Percentiles rank a stretch among this genome's conserved stretches.
Evolutionary conservation across 768 basidiomycete genomes (phyloP).

Genomic region (Kwoniella newhampshirensis): DNA sequence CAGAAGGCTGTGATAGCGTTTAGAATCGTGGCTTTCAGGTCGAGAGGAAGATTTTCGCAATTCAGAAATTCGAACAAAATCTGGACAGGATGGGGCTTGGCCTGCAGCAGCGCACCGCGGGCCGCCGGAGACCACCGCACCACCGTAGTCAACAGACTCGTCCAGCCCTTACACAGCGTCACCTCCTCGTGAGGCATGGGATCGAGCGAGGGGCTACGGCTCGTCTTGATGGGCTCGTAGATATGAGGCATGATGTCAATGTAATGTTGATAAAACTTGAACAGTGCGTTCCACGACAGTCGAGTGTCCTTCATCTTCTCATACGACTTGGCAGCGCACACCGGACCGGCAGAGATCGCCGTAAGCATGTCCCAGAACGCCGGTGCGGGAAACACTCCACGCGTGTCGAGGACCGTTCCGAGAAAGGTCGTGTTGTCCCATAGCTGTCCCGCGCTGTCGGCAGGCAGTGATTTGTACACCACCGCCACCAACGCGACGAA

Average conservation of each 20-base stretch:
- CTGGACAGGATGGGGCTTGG: slow-evolving; percentile 38
- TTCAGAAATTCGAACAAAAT: slow-evolving; percentile 45
- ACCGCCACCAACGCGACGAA: slow-evolving; percentile 38
- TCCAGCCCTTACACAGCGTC: slow-evolving; percentile 38
- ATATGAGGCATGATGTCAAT: slow-evolving; percentile 37
- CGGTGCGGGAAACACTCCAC: slow-evolving; percentile 28
- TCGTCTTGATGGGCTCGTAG: slow-evolving; percentile 38
- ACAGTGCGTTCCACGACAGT: slow-evolving; percentile 28
- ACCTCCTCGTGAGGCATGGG: slow-evolving; percentile 38
- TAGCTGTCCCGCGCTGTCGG: slow-evolving; percentile 36
- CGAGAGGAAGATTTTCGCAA: slow-evolving; percentile 36
- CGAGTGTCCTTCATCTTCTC: slow-evolving; percentile 43
- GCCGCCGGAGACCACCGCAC: slow-evolving; percentile 38
- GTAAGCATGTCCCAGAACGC: slow-evolving; percentile 40
- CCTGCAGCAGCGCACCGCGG: slow-evolving; percentile 32
- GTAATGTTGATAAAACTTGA: slow-evolving; percentile 46
- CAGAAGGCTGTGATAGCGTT: slow-evolving; percentile 43
- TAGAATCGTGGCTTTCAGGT: slow-evolving; percentile 36
- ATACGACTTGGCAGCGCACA: slow-evolving; percentile 37
- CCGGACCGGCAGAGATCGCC: slow-evolving; percentile 36
- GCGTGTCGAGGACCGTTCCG: slow-evolving; percentile 33
- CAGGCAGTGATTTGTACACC: slow-evolving; percentile 35
- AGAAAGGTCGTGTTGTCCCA: slow-evolving; percentile 40
- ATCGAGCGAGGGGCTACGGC: slow-evolving; percentile 24
- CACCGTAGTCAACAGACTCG: slow-evolving; percentile 34